These are phyloP conservation scores for Phellopilus nigrolimitatus DNA, from an alignment of 1,284 basidiomycete genomes.

Conservation along the genomic window DNA sequence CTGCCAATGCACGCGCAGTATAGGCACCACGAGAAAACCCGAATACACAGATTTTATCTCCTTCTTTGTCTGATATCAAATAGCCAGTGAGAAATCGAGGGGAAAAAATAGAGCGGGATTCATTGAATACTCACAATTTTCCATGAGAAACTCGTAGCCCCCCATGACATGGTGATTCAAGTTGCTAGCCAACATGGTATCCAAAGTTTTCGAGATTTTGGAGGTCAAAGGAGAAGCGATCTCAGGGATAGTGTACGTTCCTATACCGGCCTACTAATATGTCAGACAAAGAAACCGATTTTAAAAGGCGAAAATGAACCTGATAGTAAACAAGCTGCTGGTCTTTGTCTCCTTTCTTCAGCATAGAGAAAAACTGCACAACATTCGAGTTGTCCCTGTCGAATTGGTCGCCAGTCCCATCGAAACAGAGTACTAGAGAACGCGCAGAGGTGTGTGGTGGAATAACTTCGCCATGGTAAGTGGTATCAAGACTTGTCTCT, in stretches of 20 bases:
- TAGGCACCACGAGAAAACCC: slow-evolving; percentile 44
- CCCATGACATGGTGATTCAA: slow-evolving; percentile 50
- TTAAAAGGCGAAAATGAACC: background rate
- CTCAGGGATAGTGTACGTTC: slow-evolving; percentile 46
- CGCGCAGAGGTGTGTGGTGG: slow-evolving; percentile 1
- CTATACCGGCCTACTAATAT: slow-evolving; percentile 40
- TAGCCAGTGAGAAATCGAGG: background rate
- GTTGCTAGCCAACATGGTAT: slow-evolving; percentile 30
- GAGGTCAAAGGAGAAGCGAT: slow-evolving; percentile 35
- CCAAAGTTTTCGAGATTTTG: background rate
- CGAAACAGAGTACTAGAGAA: slow-evolving; percentile 24
- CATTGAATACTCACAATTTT: slow-evolving; percentile 41
- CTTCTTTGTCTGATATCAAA: slow-evolving; percentile 19
- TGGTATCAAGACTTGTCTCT: slow-evolving; percentile 8
- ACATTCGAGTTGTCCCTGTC: slow-evolving; percentile 21
- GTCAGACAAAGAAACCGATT: background rate
- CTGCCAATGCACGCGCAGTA: slow-evolving; percentile 43
- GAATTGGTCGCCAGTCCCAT: slow-evolving; percentile 25
- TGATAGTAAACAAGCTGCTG: slow-evolving; percentile 14
- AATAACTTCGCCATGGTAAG: slow-evolving; percentile 5
- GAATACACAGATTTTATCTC: slow-evolving; percentile 51
- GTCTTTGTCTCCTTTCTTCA: slow-evolving; percentile 7
- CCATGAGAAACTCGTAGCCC: slow-evolving; percentile 62
- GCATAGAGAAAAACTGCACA: slow-evolving; percentile 9
- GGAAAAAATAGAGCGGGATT: background rate